Conservation (phyloP, 1,139 yeast species). For the Scheffersomyces segobiensis region DNA sequence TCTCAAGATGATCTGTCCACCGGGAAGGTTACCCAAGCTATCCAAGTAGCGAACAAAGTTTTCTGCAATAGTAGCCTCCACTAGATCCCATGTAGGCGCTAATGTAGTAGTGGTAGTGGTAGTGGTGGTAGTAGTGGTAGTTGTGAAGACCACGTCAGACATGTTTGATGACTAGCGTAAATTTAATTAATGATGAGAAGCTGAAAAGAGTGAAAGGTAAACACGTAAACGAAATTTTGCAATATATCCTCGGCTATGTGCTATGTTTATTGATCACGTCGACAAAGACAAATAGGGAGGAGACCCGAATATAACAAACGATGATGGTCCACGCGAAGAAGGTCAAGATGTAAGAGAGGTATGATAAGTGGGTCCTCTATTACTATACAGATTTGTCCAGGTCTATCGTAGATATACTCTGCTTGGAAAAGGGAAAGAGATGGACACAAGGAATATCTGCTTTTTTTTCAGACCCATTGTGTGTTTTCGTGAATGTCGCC, state of each 20-base stretch:
- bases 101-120: conserved; percentile 8
- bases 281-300: not conserved
- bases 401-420: not conserved
- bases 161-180: not conserved
- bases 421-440: not conserved
- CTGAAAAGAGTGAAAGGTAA: not conserved
- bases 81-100: conserved; percentile 43
- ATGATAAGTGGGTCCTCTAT: not conserved
- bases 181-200: not conserved
- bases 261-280: not conserved
- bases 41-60: conserved; percentile 39
- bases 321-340: not conserved
- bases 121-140: conserved; percentile 5
- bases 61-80: conserved; percentile 35
- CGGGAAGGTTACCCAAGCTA: conserved; percentile 59
- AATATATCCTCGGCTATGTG: not conserved
- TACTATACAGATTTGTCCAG: not conserved
- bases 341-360: not conserved
- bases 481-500: not conserved
- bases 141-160: conserved; percentile 2
- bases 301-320: not conserved
- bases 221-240: not conserved
- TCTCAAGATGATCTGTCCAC: conserved; percentile 72
- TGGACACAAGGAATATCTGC: not conserved
- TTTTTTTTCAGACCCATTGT: not conserved